Percentiles rank a stretch among this genome's conserved stretches.
Conservation (phyloP, 345 rosid species). For the Bruguiera parviflora region DNA sequence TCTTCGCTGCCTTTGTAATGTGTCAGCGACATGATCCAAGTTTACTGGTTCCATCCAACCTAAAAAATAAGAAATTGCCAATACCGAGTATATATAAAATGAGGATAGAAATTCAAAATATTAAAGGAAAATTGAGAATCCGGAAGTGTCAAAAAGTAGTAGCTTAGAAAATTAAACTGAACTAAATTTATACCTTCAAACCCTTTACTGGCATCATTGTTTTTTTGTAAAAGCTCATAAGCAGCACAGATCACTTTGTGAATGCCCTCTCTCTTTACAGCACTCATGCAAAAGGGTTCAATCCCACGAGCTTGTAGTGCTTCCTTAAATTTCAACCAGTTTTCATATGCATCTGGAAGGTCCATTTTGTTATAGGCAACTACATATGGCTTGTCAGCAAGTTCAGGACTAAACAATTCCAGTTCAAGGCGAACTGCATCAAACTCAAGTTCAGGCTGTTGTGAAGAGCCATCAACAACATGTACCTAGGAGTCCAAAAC, state of each 20-base stretch:
- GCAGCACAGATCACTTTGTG: conserved; percentile 65
- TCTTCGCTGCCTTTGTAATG: conserved; percentile 55
- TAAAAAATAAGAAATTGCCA: conserved; percentile 19
- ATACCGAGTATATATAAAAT: not conserved
- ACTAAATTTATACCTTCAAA: conserved; percentile 49
- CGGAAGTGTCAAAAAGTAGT: not conserved
- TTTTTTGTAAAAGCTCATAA: conserved; percentile 55
- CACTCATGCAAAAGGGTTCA: conserved; percentile 79
- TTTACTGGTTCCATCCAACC: conserved; percentile 37
- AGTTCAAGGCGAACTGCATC: conserved; percentile 95
- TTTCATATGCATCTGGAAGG: conserved; percentile 76
- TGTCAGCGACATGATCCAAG: conserved; percentile 80
- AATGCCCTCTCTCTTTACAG: conserved; percentile 72
- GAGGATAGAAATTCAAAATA: not conserved
- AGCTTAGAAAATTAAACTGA: not conserved
- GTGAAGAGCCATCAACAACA: conserved; percentile 83
- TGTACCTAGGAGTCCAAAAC: conserved; percentile 52
- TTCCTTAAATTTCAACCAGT: conserved; percentile 68
- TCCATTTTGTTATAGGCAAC: conserved; percentile 94
- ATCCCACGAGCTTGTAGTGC: conserved; percentile 60
- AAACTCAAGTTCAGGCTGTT: conserved; percentile 80
- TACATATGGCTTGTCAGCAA: conserved; percentile 72
- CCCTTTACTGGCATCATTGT: conserved; percentile 45
- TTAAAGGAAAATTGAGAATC: not conserved
- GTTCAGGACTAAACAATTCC: conserved; percentile 81